Evolutionary conservation across 2,329 filamentous ascomycete genomes (phyloP), one percentile per base, ranked within the genome.

Genomic region (Triangularia verruculosa): DNA sequence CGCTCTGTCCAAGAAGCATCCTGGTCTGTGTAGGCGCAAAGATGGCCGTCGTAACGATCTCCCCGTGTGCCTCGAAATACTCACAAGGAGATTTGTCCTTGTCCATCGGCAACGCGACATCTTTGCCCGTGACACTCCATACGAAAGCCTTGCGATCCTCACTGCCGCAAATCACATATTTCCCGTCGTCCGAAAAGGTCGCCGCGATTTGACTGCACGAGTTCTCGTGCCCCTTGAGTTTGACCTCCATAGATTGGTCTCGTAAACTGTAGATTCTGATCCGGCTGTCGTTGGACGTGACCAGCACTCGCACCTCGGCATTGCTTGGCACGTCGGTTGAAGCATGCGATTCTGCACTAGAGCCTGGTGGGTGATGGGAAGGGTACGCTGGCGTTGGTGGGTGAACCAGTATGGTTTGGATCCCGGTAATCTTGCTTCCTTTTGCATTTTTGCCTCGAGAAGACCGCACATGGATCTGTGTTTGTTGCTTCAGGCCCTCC

Each of bases 401-500:
- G 4, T 87, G 86, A 57, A 86, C 80, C 15, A 79, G 76, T 67
- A 89, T 87, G 0, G 92, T 90, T 72, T 94, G 88, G 60, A 99
- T 97, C 6, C 93, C 93, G 0, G 95, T 98, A 70, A 99, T 97
- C 74, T 99, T 99, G 79, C 93, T 97, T 5, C 94, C 94, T 74
- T 96, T 97, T 4, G 93, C 90, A 72, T 97, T 98, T 73, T 93
- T 93, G 2, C 95, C 94, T 64, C 93, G 85, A 0, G 92, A 92
- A 0, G 93, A 97, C 53, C 93, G 88, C n/a, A 97, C 93, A 69
- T 97, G 93, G 28, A 98, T 89, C 73, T 97, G 93, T 1, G 89
- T 90, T 68, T 91, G 86, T 60, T 89, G 86, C 72, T 92, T 95
- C 58, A 99, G 78, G 0, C 92, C 92, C 70, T 98, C 93, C 0